phyloP scores from a whole-genome alignment of 2,329 filamentous ascomycete genomes.

The Colletotrichum tanaceti region DNA sequence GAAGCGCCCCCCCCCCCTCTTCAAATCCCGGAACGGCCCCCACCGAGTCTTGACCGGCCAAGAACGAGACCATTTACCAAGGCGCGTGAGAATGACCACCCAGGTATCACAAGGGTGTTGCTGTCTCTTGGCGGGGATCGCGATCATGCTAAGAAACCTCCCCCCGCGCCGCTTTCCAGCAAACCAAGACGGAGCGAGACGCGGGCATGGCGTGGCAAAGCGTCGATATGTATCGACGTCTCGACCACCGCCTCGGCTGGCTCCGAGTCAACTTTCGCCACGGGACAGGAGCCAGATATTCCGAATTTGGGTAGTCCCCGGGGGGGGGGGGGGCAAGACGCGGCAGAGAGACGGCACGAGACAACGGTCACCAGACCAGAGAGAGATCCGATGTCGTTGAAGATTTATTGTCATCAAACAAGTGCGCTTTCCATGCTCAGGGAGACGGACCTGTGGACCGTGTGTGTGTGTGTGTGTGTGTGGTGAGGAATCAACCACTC shows the following conservation, averaged over 20 bases:
- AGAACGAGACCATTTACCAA: not conserved
- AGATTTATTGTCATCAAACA: no score
- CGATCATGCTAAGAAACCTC: not conserved
- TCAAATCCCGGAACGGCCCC: slow-evolving; percentile 2
- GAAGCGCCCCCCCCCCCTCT: no score
- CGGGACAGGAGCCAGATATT: not conserved
- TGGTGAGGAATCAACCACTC: no score
- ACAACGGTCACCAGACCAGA: not conserved
- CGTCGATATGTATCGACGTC: not conserved
- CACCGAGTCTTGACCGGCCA: not conserved
- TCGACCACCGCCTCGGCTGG: not conserved
- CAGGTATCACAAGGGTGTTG: not conserved
- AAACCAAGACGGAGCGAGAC: not conserved
- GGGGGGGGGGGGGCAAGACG: not conserved
- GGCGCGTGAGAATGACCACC: not conserved
- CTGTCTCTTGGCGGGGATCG: not conserved
- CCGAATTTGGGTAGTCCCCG: not conserved
- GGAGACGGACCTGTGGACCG: no score
- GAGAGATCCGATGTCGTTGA: no score
- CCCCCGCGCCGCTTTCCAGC: not conserved
- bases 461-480: no score
- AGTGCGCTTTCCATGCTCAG: no score
- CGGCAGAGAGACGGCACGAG: not conserved
- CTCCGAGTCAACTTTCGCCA: not conserved
- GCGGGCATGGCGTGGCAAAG: not conserved